A percentile compares a stretch with the other conserved stretches of the same genome.
Conservation (phyloP, 352 stramenopile genomes). For the Phytophthora megakarya region DNA sequence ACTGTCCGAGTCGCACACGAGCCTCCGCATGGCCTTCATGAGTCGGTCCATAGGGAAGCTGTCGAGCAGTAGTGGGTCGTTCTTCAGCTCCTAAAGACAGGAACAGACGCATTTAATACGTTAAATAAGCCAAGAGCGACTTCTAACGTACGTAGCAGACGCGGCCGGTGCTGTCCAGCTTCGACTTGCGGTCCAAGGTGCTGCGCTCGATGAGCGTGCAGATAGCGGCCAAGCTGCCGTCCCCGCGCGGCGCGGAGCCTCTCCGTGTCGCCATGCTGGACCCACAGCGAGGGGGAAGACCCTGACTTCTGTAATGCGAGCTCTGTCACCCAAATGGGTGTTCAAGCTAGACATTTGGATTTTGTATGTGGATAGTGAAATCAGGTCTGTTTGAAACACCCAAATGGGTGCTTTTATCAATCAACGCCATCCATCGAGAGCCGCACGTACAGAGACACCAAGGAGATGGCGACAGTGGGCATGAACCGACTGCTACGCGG, state of each 20-base stretch:
- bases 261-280: conserved; percentile 41
- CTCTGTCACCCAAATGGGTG: too few species aligned
- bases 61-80: conserved; percentile 82
- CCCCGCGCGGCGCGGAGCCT: conserved; percentile 41
- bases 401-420: conserved; percentile 2
- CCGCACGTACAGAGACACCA: conserved; percentile 12
- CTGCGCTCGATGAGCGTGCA: conserved; percentile 85
- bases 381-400: too few species aligned
- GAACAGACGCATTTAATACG: neutral
- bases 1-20: conserved; percentile 81
- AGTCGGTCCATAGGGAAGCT: conserved; percentile 80
- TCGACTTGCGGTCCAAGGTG: conserved; percentile 85
- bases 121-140: neutral
- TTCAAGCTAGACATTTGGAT: too few species aligned
- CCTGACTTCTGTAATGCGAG: neutral
- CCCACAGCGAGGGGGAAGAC: conserved; percentile 15
- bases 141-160: conserved; percentile 72
- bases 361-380: too few species aligned
- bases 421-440: conserved; percentile 21
- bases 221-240: conserved; percentile 74
- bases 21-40: conserved; percentile 77
- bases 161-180: conserved; percentile 84
- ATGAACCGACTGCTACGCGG: conserved; percentile 68
- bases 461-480: conserved; percentile 36
- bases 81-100: conserved; percentile 75